Conservation (phyloP, 371 early-diverging fungal species). For the Rhizopus delemar region DNA sequence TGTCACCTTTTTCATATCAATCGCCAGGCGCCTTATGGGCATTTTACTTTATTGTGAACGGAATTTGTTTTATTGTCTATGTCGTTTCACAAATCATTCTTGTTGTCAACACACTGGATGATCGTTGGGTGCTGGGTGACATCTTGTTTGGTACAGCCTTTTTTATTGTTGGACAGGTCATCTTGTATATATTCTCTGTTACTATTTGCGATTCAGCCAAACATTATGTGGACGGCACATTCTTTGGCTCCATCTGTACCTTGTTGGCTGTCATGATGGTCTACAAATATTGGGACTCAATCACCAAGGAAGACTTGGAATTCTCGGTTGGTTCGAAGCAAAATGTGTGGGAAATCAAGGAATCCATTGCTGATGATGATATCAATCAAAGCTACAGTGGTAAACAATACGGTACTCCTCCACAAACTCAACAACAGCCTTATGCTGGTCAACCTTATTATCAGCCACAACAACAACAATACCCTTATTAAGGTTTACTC, state of each 20-base stretch:
- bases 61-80: conserved; percentile 80
- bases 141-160: conserved; percentile 87
- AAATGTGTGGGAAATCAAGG: conserved; percentile 94
- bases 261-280: conserved; percentile 97
- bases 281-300: conserved; percentile 98
- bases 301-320: conserved; percentile 97
- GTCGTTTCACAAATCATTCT: conserved; percentile 87
- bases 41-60: conserved; percentile 86
- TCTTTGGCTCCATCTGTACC: conserved; percentile 92
- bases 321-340: conserved; percentile 90
- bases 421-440: conserved; percentile 21
- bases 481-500: conserved; percentile 12
- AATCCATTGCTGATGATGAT: conserved; percentile 66
- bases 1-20: conserved; percentile 61
- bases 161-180: conserved; percentile 84
- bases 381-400: conserved; percentile 31
- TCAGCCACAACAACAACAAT: conserved; percentile 13
- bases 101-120: conserved; percentile 93
- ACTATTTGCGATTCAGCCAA: conserved; percentile 83
- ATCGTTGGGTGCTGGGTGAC: conserved; percentile 95
- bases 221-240: conserved; percentile 96
- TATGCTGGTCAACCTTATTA: conserved; percentile 12
- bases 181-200: conserved; percentile 75
- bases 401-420: conserved; percentile 12
- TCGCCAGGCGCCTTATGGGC: conserved; percentile 84